Conservation (phyloP, 495 filamentous ascomycete species). For the Podospora didyma region DNA sequence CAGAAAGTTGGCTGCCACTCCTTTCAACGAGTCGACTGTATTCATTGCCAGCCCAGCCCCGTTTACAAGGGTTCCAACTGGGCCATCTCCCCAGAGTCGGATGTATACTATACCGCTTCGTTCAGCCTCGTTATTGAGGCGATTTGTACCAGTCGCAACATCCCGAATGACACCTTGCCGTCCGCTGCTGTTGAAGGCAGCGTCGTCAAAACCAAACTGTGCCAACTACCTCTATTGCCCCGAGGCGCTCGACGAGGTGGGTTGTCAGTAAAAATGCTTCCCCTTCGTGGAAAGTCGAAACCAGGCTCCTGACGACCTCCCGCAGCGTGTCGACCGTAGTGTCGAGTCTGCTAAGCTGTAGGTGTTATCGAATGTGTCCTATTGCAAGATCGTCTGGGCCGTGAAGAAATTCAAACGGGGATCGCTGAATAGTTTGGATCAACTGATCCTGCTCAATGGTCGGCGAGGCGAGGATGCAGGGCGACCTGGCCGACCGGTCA, state of each 20-base stretch:
- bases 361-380: conserved; percentile 27
- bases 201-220: conserved; percentile 72
- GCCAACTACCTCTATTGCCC: conserved; percentile 44
- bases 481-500: conserved; percentile 59
- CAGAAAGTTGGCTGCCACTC: conserved; percentile 73
- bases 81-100: conserved; percentile 48
- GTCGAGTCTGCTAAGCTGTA: conserved; percentile 17
- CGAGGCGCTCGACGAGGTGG: conserved; percentile 36
- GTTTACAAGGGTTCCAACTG: conserved; percentile 75
- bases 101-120: conserved; percentile 72
- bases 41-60: conserved; percentile 93
- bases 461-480: conserved; percentile 64
- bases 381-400: conserved; percentile 50
- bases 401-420: conserved; percentile 58
- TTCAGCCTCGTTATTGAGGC: conserved; percentile 62
- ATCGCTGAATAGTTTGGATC: conserved; percentile 41
- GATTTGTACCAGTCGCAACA: conserved; percentile 46
- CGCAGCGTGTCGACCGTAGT: conserved; percentile 35
- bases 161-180: conserved; percentile 66
- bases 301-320: conserved; percentile 49
- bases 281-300: conserved; percentile 59
- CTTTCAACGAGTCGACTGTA: conserved; percentile 74
- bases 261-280: conserved; percentile 63
- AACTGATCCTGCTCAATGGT: conserved; percentile 29
- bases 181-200: conserved; percentile 60